Conservation (phyloP, 192 early-diverging fungal genomes). For the Rhizoclosmatium sp. region DNA sequence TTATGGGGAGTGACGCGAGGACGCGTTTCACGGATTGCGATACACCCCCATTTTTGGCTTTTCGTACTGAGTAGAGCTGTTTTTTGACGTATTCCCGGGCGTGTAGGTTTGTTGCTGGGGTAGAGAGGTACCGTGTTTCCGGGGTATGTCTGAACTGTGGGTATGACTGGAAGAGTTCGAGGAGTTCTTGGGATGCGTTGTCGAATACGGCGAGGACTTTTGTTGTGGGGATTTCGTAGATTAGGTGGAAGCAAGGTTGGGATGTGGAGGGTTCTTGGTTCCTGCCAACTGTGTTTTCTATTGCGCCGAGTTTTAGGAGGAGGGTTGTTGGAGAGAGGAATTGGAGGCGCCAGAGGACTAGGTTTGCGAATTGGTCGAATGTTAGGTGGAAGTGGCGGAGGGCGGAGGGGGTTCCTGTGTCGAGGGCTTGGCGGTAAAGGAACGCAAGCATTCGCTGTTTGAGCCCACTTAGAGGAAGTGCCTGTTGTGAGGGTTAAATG, state of each 20-base stretch:
- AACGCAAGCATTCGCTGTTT: slow-evolving; percentile 74
- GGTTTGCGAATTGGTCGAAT: slow-evolving; percentile 63
- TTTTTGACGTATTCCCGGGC: slow-evolving; percentile 63
- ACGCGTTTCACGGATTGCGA: slow-evolving; percentile 67
- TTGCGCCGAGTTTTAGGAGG: slow-evolving; percentile 73
- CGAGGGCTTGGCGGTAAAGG: slow-evolving; percentile 64
- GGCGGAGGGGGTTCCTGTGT: slow-evolving; percentile 46
- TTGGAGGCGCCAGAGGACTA: slow-evolving; percentile 77
- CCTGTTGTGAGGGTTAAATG: too few species aligned
- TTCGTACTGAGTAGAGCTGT: slow-evolving; percentile 63
- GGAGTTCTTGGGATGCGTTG: slow-evolving; percentile 68
- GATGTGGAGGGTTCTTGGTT: slow-evolving; percentile 20
- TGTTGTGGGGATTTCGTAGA: slow-evolving; percentile 65
- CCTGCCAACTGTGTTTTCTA: slow-evolving; percentile 59
- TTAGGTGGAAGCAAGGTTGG: slow-evolving; percentile 70
- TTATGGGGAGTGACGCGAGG: slow-evolving; percentile 63
- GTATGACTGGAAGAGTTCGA: slow-evolving; percentile 59
- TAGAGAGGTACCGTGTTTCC: slow-evolving; percentile 38
- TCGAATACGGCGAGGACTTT: slow-evolving; percentile 71
- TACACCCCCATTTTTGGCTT: slow-evolving; percentile 75
- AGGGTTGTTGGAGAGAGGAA: slow-evolving; percentile 65
- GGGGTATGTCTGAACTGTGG: slow-evolving; percentile 55
- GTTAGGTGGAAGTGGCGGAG: slow-evolving; percentile 68
- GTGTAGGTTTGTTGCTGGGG: slow-evolving; percentile 63
- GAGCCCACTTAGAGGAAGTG: slow-evolving; percentile 57